phyloP scores from a whole-genome alignment of 257 asterid species.

The Datura wrightii region DNA sequence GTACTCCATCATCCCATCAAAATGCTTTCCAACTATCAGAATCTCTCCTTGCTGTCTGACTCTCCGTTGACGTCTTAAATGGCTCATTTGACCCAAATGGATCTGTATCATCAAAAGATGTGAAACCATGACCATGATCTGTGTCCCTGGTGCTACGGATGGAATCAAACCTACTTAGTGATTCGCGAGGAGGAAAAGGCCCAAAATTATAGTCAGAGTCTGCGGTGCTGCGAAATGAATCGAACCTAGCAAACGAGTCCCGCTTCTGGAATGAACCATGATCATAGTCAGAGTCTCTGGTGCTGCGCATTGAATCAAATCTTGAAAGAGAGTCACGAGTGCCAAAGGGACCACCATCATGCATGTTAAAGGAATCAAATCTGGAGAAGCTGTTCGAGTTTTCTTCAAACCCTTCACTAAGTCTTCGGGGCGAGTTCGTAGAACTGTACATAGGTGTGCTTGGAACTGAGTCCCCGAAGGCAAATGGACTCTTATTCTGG shows the following conservation, averaged over 20 bases:
- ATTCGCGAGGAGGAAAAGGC: constrained; percentile 41
- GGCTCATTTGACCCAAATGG: constrained; percentile 75
- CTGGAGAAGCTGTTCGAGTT: constrained; percentile 66
- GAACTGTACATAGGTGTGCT: constrained; percentile 84
- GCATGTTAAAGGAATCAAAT: constrained; percentile 72
- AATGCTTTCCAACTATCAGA: constrained; percentile 88
- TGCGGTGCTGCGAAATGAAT: constrained; percentile 69
- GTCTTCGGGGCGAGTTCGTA: constrained; percentile 62
- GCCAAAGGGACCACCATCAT: constrained; percentile 48
- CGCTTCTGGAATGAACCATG: constrained; percentile 60
- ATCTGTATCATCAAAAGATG: constrained; percentile 81
- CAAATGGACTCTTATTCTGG: constrained; percentile 55
- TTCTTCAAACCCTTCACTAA: constrained; percentile 50
- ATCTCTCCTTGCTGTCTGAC: constrained; percentile 71
- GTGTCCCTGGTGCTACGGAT: constrained; percentile 65
- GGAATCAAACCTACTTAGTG: constrained; percentile 66
- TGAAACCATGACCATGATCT: constrained; percentile 66
- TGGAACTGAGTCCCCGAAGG: constrained; percentile 81
- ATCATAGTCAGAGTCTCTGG: constrained; percentile 72
- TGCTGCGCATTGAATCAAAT: constrained; percentile 73
- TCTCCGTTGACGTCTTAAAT: constrained; percentile 66
- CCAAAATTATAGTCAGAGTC: constrained; percentile 74
- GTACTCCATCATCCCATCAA: constrained; percentile 39
- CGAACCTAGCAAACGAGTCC: constrained; percentile 65
- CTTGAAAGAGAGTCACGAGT: constrained; percentile 70